These are phyloP conservation scores for Clarkia xantiana DNA, from an alignment of 345 rosid species.

Conservation along the genomic window DNA sequence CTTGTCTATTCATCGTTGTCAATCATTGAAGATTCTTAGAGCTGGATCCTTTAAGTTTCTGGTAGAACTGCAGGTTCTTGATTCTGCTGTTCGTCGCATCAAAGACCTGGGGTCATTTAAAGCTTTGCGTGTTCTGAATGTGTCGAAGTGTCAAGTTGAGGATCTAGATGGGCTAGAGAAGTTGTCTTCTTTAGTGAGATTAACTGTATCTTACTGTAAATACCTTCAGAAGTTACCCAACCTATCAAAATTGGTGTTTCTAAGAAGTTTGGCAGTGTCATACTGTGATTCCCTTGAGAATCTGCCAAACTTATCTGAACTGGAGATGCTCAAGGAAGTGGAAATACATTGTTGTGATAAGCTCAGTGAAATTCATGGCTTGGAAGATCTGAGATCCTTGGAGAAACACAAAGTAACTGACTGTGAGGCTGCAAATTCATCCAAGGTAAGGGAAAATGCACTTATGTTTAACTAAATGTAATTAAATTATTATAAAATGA, in stretches of 20 bases:
- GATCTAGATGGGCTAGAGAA: conserved; percentile 36
- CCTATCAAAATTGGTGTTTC: not conserved
- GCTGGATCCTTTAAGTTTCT: not conserved
- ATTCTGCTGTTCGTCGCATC: not conserved
- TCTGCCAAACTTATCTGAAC: not conserved
- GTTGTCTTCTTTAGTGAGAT: not conserved
- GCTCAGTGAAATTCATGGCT: too few relatives aligned
- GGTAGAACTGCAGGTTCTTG: conserved; percentile 1
- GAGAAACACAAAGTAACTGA: too few relatives aligned
- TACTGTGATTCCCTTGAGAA: not conserved
- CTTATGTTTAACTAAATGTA: too few relatives aligned
- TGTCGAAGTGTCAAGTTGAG: conserved; percentile 1
- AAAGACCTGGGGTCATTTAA: not conserved
- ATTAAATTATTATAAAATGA: too few relatives aligned
- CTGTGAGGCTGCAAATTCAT: too few relatives aligned
- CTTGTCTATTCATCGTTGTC: not conserved
- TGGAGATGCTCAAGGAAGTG: not conserved
- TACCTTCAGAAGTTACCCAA: not conserved
- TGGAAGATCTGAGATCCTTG: too few relatives aligned
- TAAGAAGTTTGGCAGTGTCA: too few relatives aligned
- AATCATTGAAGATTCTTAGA: not conserved
- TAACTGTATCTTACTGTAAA: not conserved
- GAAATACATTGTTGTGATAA: too few relatives aligned
- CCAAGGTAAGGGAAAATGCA: too few relatives aligned
- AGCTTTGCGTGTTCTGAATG: not conserved